Evolutionary conservation across 2,329 filamentous ascomycete species (phyloP), one percentile per base, ranked within the genome.

Genomic region (Scedosporium apiospermum): DNA sequence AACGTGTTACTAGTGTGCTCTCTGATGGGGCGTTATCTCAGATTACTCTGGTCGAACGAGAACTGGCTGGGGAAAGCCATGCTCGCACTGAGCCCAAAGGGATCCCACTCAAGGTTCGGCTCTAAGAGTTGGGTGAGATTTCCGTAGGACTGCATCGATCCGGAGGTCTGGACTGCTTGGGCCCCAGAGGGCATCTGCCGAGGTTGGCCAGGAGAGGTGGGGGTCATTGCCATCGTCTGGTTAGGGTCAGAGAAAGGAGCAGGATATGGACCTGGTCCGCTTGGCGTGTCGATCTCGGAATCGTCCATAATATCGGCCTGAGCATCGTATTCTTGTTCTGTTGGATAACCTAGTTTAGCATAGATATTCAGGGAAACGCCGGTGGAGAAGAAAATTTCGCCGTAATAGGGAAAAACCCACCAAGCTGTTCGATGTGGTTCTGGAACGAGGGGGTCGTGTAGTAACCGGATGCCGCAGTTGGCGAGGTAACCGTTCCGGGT

Each of bases 241-340:
- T 74, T 73, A 23, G 76, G 72, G 53, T 72, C 70, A 65, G 85
- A 83, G 71, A 83, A 80, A 63, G 78, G 76, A 64, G 80, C 78
- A 12, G 84, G 78, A 69, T 90, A 93, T 7, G 87, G 83, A 14
- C 85, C 85, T 55, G 87, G 83, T 51, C 86, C 87, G 62, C 73
- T 77, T 2, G 88, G 83, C 10, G 86, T 85, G 65, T 91, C 88
- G 67, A 87, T 84, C 69, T 90, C 88, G 67, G 87, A 79, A 65
- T 96, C 90, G 70, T 97, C 93, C 74, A 96, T 86, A 82, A 96
- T 90, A 70, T 93, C 91, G 74, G 85, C 85, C 77, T 91, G 90
- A 62, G 91, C 89, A 74, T 97, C 93, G 78, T 97, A 98, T 80
- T 98, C 93, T 82, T 96, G 92, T 80, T 98, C 93, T 97, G 80